A percentile compares a stretch with the other conserved stretches of the same genome.
phyloP scores from a whole-genome alignment of 1,139 yeast genomes.

The Blastobotrys persicus region DNA sequence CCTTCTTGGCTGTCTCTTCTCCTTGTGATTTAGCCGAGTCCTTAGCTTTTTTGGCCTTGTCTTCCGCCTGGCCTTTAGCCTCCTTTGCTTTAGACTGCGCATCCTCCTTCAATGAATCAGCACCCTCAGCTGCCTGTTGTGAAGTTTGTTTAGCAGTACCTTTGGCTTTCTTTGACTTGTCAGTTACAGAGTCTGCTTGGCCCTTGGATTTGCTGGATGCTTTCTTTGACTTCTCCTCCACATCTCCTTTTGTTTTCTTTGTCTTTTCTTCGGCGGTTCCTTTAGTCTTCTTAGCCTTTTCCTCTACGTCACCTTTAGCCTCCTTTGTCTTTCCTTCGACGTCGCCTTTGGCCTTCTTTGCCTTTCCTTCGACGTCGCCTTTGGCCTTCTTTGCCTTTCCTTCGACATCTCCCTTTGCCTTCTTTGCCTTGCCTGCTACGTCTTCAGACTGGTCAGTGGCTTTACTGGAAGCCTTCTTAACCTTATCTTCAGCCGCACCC shows the following conservation, averaged over 20 bases:
- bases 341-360: neutral
- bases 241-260: too few relatives aligned
- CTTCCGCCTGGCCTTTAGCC: conserved; percentile 7
- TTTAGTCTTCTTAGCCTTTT: too few relatives aligned
- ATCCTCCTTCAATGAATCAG: neutral
- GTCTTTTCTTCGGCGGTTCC: too few relatives aligned
- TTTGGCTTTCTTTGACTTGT: too few relatives aligned
- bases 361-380: neutral
- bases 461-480: conserved; percentile 11
- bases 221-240: too few relatives aligned
- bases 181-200: neutral
- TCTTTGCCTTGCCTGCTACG: conserved; percentile 8
- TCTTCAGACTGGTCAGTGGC: conserved; percentile 14
- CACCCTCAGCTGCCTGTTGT: too few relatives aligned
- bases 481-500: conserved; percentile 33
- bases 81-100: neutral
- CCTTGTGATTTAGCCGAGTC: neutral
- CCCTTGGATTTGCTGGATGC: too few relatives aligned
- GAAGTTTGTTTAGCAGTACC: too few relatives aligned
- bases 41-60: neutral
- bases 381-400: conserved; percentile 7
- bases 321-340: conserved; percentile 1
- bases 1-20: neutral
- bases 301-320: too few relatives aligned
- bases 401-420: conserved; percentile 16